Base-by-base conservation (phyloP, 345 rosid species). In the Eucalyptus cladocalyx region DNA sequence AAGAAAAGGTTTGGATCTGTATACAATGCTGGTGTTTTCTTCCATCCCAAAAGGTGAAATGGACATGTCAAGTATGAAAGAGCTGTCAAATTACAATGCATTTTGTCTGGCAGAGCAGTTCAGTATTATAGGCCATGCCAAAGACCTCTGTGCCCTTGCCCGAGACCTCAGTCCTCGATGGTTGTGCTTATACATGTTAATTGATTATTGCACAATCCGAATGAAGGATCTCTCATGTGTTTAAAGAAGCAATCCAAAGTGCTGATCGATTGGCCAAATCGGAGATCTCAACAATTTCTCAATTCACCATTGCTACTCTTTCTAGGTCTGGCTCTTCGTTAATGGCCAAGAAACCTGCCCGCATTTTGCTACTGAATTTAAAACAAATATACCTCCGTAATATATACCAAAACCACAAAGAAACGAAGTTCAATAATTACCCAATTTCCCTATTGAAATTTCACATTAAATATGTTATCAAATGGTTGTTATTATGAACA, bases 121-220 rank as follows among this genome's bases (percentile, higher is more conserved):
- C 0, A 19, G 45, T 18, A 11, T 21, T 6, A 32, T 16, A 65
- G 76, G 37, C 37, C 40, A 65, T 65, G 76, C 76, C 76, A 65
- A 65, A 65, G 76, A 16, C 37, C 40, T 65, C 0, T 0, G 40
- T n/a, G 11, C 40, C 76, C 37, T 0, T n/a, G 37, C 76, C 37
- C 18, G 21, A n/a, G 18, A 30, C 72, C 32, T 65, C 34, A 14
- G 10, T 65, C 76, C 34, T 65, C 37, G 6, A 34, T 17, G 5
- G 37, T 8, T 16, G 76, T 4, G 6, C 76, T n/a, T 1, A 65
- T 65, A 15, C 40, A 65, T 65, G 40, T 17, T 16, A n/a, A n/a
- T 65, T n/a, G 76, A 65, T 65, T 76, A 40, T 18, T 69, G 43
- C 43, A 3, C 12, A 37, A 37, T 34, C 43, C 43, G 0, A 21